Evolutionary conservation across 108 stramenopile species (phyloP), one percentile per base, ranked within the genome.

Genomic region (Nitzschia sp.): DNA sequence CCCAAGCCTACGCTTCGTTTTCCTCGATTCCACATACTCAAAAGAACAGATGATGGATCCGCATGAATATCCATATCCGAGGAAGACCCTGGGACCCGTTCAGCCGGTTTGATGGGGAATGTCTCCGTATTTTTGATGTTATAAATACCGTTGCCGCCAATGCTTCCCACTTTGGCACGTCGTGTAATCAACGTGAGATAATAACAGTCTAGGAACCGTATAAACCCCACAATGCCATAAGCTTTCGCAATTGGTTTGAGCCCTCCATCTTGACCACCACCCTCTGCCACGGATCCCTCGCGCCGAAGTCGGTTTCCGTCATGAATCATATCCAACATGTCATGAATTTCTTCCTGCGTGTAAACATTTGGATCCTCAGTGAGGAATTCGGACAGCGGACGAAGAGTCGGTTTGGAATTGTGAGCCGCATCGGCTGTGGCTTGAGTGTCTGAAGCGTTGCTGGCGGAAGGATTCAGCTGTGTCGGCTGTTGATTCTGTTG

Each of bases 111-210:
- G 35, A 94, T 68, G 17, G 93, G 90, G 58, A 94, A 88, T 8
- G 93, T 90, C 63, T 94, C 93, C 6, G 88, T 89, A 53, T 77
- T 85, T 76, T 96, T 95, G 70, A 98, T 93, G n/a, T 93, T 93
- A 73, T 99, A 99, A 28, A 99, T 91, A 31, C 85, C 85, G 77
- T 97, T 96, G 44, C 93, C 96, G 36, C 95, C 97, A 45, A 99
- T 89, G 31, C 83, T 87, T 2, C 98, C 98, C n/a, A 96, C 95
- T 74, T 98, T 93, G 47, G 85, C 80, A 41, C 96, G 84, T 60
- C 94, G 89, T 33, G 98, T 97, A 34, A 99, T 96, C 44, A 99
- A 68, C n/a, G 92, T 96, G 53, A 98, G 75, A 73, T 99, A 97
- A 81, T 96, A 99, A 76, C 96, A 97, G 71, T 97, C 96, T 63